Percentiles rank a stretch among this genome's conserved stretches.
phyloP scores from a whole-genome alignment of 768 basidiomycete genomes.

The Boletales sp. region DNA sequence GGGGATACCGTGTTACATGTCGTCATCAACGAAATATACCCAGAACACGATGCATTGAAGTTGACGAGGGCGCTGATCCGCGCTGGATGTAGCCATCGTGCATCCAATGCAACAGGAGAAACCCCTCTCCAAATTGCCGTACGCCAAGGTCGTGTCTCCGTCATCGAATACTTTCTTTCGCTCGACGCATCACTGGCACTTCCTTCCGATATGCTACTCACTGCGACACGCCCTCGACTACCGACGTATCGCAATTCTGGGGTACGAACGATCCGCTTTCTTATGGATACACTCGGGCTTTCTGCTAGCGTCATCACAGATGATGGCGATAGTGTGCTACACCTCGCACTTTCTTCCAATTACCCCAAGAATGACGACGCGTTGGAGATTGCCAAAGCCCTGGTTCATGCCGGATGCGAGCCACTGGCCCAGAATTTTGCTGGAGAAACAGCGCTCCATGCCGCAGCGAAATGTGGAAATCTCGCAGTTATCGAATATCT shows the following conservation, averaged over 20 bases:
- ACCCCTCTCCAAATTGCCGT: not conserved
- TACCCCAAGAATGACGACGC: not conserved
- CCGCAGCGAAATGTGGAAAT: not conserved
- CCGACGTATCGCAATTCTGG: not conserved
- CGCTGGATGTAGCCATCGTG: not conserved
- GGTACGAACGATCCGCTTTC: not conserved
- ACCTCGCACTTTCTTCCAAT: not conserved
- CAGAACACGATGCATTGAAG: not conserved
- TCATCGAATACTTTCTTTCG: not conserved
- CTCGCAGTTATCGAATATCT: not conserved
- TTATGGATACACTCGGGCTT: not conserved
- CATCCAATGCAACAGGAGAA: not conserved
- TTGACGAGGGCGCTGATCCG: not conserved
- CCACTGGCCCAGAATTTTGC: not conserved
- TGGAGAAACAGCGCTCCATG: not conserved
- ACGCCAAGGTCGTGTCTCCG: not conserved
- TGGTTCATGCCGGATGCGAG: slow-evolving; percentile 10
- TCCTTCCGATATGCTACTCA: not conserved
- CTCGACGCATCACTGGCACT: not conserved
- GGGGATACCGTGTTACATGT: not conserved
- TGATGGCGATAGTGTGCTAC: not conserved
- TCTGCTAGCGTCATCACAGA: not conserved
- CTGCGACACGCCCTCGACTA: too few relatives aligned
- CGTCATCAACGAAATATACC: not conserved
- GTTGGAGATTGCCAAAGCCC: not conserved